Base-by-base conservation (phyloP, 805 yeast species). In the Wickerhamomyces queroliae region DNA sequence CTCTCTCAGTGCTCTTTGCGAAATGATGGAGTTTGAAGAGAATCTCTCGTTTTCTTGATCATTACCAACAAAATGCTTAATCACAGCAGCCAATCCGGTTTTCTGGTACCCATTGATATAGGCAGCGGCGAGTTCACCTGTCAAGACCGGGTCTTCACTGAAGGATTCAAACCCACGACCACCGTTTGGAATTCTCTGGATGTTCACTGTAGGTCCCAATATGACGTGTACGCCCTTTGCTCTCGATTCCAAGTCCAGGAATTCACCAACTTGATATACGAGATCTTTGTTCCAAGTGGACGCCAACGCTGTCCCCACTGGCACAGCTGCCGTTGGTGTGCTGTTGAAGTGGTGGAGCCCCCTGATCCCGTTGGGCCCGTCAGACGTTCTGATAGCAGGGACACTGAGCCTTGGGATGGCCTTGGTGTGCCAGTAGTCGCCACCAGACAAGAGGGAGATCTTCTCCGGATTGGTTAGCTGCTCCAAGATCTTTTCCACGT, bases 341-440 rank as follows among this genome's bases (percentile, higher is more conserved):
- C 71, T 61, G 42, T 71, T 64, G 51, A 73, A 71, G 46, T 74
- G 73, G 25, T 59, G 64, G 17, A 72, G 70, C 5, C 82, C 82
- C 46, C 83, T 64, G 29, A 75, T 64, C 36, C 83, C 83, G 50
- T 77, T 77, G 19, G 83, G 83, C 6, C 83, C 83, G 47, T 77
- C 83, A 4, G 70, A 58, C 9, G 69, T 50, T 45, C 80, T 59
- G 4, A 76, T 40, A 1, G 69, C 51, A 1, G 76, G 78, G 31
- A 75, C 52, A 12, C 61, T 62, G 25, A 69, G 53, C 30, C 70
- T 42, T 20, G 50, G 41, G n/a, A 48, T 38, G n/a, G 47, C 47
- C 28, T 38, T 39, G 2, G 77, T 72, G 56, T 69, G 75, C 76
- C 77, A 72, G 48, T 62, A 61, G 45, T 73, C 76, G 19, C 50